These are phyloP conservation scores for Leccinum pachyderme DNA, from an alignment of 1,284 basidiomycete species.

Conservation along the genomic window DNA sequence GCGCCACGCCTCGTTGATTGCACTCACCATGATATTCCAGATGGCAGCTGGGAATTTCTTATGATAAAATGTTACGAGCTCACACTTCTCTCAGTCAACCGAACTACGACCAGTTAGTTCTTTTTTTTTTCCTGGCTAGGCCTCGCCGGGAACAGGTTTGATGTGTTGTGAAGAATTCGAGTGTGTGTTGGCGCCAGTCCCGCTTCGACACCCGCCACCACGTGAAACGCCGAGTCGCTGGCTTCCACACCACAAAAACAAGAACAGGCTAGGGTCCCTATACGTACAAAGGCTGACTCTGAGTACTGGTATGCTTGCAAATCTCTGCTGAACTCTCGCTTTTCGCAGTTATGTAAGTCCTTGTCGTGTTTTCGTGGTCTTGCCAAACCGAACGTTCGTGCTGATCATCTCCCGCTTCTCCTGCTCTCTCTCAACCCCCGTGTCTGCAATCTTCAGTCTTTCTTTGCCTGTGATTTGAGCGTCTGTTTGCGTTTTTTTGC, in stretches of 20 bases:
- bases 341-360: conserved; percentile 40
- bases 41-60: conserved; percentile 31
- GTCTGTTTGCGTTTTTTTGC: conserved; percentile 30
- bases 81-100: conserved; percentile 20
- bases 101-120: conserved; percentile 25
- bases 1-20: conserved; percentile 10
- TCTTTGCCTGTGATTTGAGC: conserved; percentile 31
- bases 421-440: conserved; percentile 6
- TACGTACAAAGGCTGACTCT: conserved; percentile 30
- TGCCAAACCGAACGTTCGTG: conserved; percentile 14
- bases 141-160: conserved; percentile 27
- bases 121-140: conserved; percentile 17
- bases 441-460: conserved; percentile 11
- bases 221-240: conserved; percentile 26
- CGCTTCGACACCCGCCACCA: conserved; percentile 34
- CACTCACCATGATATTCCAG: conserved; percentile 4
- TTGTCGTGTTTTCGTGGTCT: conserved; percentile 25
- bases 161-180: conserved; percentile 33
- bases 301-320: conserved; percentile 35
- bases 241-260: conserved; percentile 23
- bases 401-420: conserved; percentile 23
- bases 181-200: conserved; percentile 30
- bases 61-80: conserved; percentile 27
- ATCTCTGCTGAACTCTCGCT: conserved; percentile 24
- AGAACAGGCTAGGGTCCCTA: conserved; percentile 12